Evolutionary conservation across 2,329 filamentous ascomycete species (phyloP), one percentile per base, ranked within the genome.

Genomic region (Fusarium devonianum): DNA sequence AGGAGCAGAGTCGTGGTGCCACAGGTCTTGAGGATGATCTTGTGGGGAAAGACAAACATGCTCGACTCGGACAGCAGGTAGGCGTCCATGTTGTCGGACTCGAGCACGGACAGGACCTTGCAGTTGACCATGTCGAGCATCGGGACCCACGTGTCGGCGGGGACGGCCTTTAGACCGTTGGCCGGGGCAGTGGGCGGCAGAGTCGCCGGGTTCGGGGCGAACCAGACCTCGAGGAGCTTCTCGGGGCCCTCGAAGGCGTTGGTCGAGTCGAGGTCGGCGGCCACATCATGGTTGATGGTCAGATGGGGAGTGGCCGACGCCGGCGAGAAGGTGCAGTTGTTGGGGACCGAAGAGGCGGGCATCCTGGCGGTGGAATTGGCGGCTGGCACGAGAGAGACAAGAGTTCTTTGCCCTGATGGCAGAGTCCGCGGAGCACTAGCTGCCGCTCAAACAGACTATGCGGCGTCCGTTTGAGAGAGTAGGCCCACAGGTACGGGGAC

Each of bases 1-100:
- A 89, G 87, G 6, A 99, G 83, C 42, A 99, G 78, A 3, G 94
- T 99, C 11, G 94, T 99, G 17, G 94, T 99, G 53, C 94, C 94
- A 68, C 94, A 99, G 7, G 94, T 99, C 84, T 99, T 99, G 62
- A 99, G 80, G 53, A 99, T 96, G 58, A 99, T 83, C 81, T 99
- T 99, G 83, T 99, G 94, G n/a, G 92, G 92, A 74, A 96, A 99
- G 65, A 99, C 91, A 71, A 99, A 99, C 92, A 99, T 96, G 88
- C 94, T 97, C 29, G 94, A 97, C 77, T 99, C 94, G 57, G 94
- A 99, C 46, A 99, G 82, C 6, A 99, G 85, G 71, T 99, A 99
- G 60, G 94, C 93, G 69, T 99, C 94, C 65, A 97, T 89, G 69
- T 93, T 87, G 58, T 96, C 92, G 17, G 93, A 96, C 70, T 93